phyloP scores from a whole-genome alignment of 2,329 filamentous ascomycete species.

The Neophaeococcomyces mojaviensis region DNA sequence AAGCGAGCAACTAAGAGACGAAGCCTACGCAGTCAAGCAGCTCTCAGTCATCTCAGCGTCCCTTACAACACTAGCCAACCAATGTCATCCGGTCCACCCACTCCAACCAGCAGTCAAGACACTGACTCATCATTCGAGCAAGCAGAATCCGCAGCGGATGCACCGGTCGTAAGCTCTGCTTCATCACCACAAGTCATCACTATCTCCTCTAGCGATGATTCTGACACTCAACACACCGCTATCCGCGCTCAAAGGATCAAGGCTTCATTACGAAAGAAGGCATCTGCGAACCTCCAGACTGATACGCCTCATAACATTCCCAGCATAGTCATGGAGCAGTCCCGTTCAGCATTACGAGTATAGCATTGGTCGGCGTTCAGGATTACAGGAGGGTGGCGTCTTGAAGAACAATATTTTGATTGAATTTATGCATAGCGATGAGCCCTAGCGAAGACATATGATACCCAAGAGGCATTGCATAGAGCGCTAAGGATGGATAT shows the following conservation, averaged over 20 bases:
- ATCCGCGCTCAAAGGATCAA: neutral
- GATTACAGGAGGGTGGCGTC: neutral
- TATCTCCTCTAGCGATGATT: conserved; percentile 1
- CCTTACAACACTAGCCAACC: neutral
- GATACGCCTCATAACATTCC: conserved; percentile 1
- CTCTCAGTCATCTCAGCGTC: conserved; percentile 3
- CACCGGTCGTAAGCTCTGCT: neutral
- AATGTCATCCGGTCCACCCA: conserved; percentile 9
- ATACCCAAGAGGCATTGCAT: conserved; percentile 7
- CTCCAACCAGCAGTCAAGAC: conserved; percentile 21
- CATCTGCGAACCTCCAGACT: neutral
- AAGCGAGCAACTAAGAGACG: conserved; percentile 18
- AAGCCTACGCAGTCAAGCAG: conserved; percentile 7
- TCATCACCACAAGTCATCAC: conserved; percentile 4
- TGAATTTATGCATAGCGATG: conserved; percentile 8
- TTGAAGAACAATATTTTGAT: conserved; percentile 1
- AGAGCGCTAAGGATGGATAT: neutral
- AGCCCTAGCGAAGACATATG: neutral
- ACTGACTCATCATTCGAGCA: conserved; percentile 18
- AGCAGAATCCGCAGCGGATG: neutral
- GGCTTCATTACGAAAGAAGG: neutral
- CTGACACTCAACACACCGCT: neutral
- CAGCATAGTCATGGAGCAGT: conserved; percentile 14
- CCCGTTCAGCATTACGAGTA: conserved; percentile 19
- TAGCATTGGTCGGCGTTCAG: conserved; percentile 9